A percentile compares a stretch with the other conserved stretches of the same genome.
These are phyloP conservation scores for Paramyrothecium roridum DNA, from an alignment of 2,329 filamentous ascomycete species.

Conservation along the genomic window DNA sequence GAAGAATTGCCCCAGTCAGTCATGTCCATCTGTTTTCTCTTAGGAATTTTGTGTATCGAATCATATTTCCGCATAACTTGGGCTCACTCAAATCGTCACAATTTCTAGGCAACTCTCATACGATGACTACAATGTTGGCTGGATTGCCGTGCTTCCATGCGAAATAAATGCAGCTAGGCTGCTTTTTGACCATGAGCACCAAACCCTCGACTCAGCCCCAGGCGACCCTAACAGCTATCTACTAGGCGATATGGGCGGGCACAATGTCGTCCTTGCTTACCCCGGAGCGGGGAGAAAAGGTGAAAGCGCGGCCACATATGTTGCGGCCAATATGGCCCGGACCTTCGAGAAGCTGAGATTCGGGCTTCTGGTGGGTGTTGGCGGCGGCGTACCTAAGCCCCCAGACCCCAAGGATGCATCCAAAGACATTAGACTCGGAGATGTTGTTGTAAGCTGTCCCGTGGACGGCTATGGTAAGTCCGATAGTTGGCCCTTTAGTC, in stretches of 20 bases:
- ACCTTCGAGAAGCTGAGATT: conserved; percentile 1
- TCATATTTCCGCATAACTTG: too few species aligned
- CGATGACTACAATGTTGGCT: conserved; percentile 16
- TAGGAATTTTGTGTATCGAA: too few species aligned
- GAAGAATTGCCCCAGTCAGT: too few species aligned
- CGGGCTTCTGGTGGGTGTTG: conserved; percentile 14
- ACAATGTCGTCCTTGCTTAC: conserved; percentile 12
- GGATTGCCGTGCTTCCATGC: conserved; percentile 15
- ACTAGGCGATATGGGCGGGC: conserved; percentile 6
- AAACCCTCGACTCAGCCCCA: neutral
- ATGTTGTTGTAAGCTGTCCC: conserved; percentile 4
- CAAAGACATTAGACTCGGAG: conserved; percentile 15
- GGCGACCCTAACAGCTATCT: conserved; percentile 13
- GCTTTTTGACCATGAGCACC: conserved; percentile 13
- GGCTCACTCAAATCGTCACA: too few species aligned
- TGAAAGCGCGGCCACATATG: neutral
- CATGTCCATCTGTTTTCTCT: too few species aligned
- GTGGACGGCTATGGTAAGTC: neutral
- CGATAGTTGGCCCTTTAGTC: too few species aligned
- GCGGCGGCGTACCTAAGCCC: conserved; percentile 10
- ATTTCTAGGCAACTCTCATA: neutral
- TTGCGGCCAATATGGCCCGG: neutral
- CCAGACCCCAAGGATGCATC: neutral
- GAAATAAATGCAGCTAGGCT: conserved; percentile 12
- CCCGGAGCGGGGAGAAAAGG: conserved; percentile 7